Conservation (phyloP, 306 rosid genomes). For the Nissolia schottii region DNA sequence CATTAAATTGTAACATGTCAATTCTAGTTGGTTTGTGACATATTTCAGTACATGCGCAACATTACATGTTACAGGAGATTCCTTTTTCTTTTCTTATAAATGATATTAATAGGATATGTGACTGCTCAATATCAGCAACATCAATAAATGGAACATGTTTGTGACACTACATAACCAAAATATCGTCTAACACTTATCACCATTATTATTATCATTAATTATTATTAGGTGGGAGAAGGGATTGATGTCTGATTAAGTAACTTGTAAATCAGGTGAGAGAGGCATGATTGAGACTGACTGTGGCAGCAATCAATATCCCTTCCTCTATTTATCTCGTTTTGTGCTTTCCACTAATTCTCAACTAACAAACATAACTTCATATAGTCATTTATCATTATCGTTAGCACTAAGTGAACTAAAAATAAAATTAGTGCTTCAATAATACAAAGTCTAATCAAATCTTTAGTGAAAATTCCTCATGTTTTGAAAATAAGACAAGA, state of each 20-base stretch:
- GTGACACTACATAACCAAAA: neutral
- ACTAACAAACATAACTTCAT: constrained; percentile 6
- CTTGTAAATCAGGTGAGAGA: neutral
- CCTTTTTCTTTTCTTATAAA: too few relatives aligned
- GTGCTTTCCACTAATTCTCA: constrained; percentile 13
- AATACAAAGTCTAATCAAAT: neutral
- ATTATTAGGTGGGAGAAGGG: neutral
- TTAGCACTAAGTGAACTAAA: neutral
- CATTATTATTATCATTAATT: neutral
- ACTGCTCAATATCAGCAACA: neutral
- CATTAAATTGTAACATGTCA: neutral
- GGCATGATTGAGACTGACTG: neutral
- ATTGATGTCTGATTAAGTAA: neutral
- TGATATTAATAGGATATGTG: neutral
- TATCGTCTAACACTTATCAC: neutral
- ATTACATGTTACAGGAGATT: neutral
- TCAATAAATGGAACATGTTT: neutral
- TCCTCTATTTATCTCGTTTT: neutral
- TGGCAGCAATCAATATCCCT: neutral
- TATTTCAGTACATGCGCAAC: neutral
- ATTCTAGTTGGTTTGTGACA: neutral
- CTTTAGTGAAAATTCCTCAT: neutral
- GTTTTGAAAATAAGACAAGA: neutral
- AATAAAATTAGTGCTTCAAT: neutral
- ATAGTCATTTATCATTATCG: neutral